Conservation (phyloP, 2,329 filamentous ascomycete genomes). For the Canariomyces notabilis region DNA sequence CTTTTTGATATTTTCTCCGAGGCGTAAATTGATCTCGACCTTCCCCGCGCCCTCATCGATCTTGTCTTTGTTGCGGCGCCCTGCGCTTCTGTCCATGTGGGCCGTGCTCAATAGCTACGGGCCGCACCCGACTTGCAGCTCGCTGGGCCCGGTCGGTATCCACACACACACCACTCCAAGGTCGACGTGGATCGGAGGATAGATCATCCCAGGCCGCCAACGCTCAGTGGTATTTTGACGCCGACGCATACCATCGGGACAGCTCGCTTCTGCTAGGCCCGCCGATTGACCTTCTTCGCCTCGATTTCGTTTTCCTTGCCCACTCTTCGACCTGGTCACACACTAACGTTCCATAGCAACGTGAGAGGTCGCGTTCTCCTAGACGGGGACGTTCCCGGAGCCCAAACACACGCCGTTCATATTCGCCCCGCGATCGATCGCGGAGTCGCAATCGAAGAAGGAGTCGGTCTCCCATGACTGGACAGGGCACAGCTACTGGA, state of each 20-base stretch:
- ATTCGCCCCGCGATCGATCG: constrained; percentile 69
- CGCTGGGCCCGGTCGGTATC: constrained; percentile 11
- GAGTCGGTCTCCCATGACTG: constrained; percentile 84
- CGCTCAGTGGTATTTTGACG: too few relatives aligned
- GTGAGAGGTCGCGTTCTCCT: constrained; percentile 77
- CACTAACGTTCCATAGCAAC: constrained; percentile 51
- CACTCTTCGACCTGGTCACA: constrained; percentile 21
- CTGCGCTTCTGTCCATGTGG: constrained; percentile 10
- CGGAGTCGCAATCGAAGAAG: constrained; percentile 72
- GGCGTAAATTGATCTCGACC: neutral
- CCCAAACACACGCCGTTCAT: constrained; percentile 68
- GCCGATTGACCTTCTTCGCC: too few relatives aligned
- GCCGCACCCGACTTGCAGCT: constrained; percentile 5
- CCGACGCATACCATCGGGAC: too few relatives aligned
- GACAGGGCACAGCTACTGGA: constrained; percentile 62
- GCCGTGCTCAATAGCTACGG: constrained; percentile 13
- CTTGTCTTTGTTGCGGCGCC: neutral
- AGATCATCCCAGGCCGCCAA: constrained; percentile 14
- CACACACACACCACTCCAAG: constrained; percentile 5
- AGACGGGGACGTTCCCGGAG: constrained; percentile 80
- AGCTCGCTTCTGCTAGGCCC: too few relatives aligned
- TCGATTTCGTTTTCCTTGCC: neutral
- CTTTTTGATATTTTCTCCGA: constrained; percentile 10
- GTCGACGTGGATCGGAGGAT: constrained; percentile 4
- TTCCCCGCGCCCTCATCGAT: neutral